Percentiles rank a stretch among this genome's conserved stretches.
Conservation (phyloP, 768 basidiomycete species). For the Lyophyllum semitale region DNA sequence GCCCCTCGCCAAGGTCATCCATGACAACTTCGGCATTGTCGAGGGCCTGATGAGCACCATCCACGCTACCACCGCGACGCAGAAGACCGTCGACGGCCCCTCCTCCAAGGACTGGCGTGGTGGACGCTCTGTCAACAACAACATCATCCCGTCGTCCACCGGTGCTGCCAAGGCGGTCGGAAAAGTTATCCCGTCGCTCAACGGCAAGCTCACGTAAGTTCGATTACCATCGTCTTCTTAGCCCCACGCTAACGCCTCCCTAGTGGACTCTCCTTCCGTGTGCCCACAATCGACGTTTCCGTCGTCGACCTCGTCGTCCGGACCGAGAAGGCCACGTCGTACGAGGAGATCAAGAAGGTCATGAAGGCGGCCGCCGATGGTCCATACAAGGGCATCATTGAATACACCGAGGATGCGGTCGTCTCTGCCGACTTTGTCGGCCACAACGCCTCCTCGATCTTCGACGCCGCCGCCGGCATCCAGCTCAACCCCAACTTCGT, state of each 20-base stretch:
- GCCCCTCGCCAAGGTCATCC: constrained; percentile 96
- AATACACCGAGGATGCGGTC: constrained; percentile 90
- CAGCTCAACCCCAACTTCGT: constrained; percentile 90
- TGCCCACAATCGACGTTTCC: constrained; percentile 94
- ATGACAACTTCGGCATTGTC: constrained; percentile 95
- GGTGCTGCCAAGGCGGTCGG: constrained; percentile 99
- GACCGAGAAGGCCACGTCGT: constrained; percentile 80
- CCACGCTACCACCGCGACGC: constrained; percentile 94
- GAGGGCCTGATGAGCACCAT: constrained; percentile 99
- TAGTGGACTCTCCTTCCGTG: constrained; percentile 95
- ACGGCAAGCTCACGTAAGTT: constrained; percentile 95
- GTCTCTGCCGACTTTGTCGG: constrained; percentile 96
- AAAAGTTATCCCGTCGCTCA: constrained; percentile 94
- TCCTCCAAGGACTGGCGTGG: constrained; percentile 98
- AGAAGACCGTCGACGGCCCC: constrained; percentile 94
- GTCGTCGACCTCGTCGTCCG: constrained; percentile 97
- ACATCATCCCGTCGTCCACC: constrained; percentile 99
- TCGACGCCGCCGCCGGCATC: constrained; percentile 93
- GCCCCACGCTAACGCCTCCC: neutral
- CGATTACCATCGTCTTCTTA: neutral
- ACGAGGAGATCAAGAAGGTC: constrained; percentile 88
- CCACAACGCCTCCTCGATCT: constrained; percentile 78
- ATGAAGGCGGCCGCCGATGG: constrained; percentile 79
- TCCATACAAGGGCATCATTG: constrained; percentile 72
- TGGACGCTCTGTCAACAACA: constrained; percentile 93